Evolutionary conservation across 2,329 filamentous ascomycete species (phyloP), one percentile per base, ranked within the genome.

Genomic region (Alternaria ventricosa): DNA sequence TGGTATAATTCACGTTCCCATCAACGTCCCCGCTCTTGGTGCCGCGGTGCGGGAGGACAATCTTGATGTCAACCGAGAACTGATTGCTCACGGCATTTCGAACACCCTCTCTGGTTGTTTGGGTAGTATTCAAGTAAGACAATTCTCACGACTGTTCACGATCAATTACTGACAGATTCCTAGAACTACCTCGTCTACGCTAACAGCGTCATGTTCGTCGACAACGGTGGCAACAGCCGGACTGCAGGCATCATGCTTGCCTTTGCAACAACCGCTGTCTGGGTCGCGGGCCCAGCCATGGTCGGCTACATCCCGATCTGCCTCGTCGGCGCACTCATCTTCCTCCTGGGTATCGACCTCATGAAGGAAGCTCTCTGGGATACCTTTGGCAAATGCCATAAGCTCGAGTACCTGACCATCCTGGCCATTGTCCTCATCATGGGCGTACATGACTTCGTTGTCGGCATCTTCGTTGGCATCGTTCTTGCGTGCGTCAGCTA

Each of bases 171-270:
- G 65, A 81, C 64, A 22, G 3, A n/a, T 36, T 3, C 6, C 3
- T 33, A 96, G 80, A 99, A 99, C 79, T 99, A 99, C 75, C 87
- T 99, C 2, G 96, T 99, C 1, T 99, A 98, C 75, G 95, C 95
- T 62, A 99, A 99, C 78, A 97, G 94, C 67, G 88, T 97, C n/a
- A 89, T 99, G 60, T 98, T 99, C 80, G 97, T 98, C 77, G 89
- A 92, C 25, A 97, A 94, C 50, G 96, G 96, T 15, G 96, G 95
- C 20, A 89, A 96, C 76, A 94, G 89, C 72, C 90, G 96, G 53
- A 83, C 97, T 47, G 96, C 94, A 9, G 96, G 96, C 4, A 86
- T 94, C 25, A 87, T 97, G 84, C 86, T 99, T 55, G 96, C 96
- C 1, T 82, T 86, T 22, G 88, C 92, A 6, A 99, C 96, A 0